phyloP scores from a whole-genome alignment of 139 green algal species.

The Eudorina sp. region DNA sequence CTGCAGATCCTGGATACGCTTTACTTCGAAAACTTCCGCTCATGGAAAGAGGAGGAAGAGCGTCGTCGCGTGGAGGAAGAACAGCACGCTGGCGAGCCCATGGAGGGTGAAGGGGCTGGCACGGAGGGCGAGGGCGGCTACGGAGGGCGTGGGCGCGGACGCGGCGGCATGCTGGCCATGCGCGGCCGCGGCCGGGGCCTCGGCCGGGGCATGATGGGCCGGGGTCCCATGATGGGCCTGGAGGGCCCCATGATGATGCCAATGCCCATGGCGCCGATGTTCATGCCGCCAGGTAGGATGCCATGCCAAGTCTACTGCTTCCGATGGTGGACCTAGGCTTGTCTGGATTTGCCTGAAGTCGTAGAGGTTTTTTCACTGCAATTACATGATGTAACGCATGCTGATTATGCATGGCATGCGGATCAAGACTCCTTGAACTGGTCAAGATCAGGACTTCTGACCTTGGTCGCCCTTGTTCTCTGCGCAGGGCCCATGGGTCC shows the following conservation, averaged over 20 bases:
- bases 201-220: conserved; percentile 41
- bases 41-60: conserved; percentile 66
- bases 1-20: conserved; percentile 73
- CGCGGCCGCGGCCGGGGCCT: conserved; percentile 30
- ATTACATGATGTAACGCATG: too few relatives aligned
- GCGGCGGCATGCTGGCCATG: conserved; percentile 40
- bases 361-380: too few relatives aligned
- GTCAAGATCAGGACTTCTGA: too few relatives aligned
- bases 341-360: too few relatives aligned
- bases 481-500: conserved; percentile 64
- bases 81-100: conserved; percentile 5
- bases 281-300: conserved; percentile 57
- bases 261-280: conserved; percentile 58
- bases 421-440: too few relatives aligned
- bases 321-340: too few relatives aligned
- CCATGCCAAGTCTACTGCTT: too few relatives aligned
- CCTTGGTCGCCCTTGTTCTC: background rate
- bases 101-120: conserved; percentile 38
- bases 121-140: conserved; percentile 40
- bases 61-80: conserved; percentile 51
- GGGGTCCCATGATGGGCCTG: conserved; percentile 52
- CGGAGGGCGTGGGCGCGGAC: conserved; percentile 51
- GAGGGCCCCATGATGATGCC: conserved; percentile 60
- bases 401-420: too few relatives aligned
- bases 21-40: conserved; percentile 79